Percentiles rank a stretch among this genome's conserved stretches.
Conservation (phyloP, 805 yeast genomes). For the Danielia reshetovae region DNA sequence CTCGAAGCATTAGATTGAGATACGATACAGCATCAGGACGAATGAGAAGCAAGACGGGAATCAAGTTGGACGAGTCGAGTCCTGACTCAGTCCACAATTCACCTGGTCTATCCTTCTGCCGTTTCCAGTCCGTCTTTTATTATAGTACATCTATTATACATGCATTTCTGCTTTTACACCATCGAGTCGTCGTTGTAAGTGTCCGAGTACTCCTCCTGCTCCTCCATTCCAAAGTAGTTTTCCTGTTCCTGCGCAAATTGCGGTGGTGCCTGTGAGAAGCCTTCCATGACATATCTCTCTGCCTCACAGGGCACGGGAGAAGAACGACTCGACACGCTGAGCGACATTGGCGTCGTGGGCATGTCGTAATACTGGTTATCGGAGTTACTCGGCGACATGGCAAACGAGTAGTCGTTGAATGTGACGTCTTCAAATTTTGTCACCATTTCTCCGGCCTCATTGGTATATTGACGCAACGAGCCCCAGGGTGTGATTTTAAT, state of each 20-base stretch:
- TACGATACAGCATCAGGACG: no score
- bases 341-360: constrained; percentile 19
- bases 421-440: constrained; percentile 46
- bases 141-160: constrained; percentile 4
- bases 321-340: constrained; percentile 10
- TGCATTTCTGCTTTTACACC: no score
- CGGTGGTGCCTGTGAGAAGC: constrained; percentile 17
- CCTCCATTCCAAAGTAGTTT: constrained; percentile 37
- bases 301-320: constrained; percentile 28
- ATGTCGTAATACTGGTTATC: constrained; percentile 12
- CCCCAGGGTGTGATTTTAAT: constrained; percentile 64
- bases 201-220: constrained; percentile 17
- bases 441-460: constrained; percentile 42
- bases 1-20: constrained; percentile 1
- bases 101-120: no score
- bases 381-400: constrained; percentile 6
- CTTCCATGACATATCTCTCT: constrained; percentile 35
- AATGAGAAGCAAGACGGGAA: no score
- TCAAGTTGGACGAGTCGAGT: no score
- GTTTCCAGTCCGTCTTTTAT: not conserved
- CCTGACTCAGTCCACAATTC: no score
- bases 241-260: constrained; percentile 32
- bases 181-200: constrained; percentile 5
- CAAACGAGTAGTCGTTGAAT: constrained; percentile 20
- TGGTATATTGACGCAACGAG: constrained; percentile 45